Evolutionary conservation across 257 asterid genomes (phyloP), one percentile per base, ranked within the genome.

Genomic region (Datura wrightii): DNA sequence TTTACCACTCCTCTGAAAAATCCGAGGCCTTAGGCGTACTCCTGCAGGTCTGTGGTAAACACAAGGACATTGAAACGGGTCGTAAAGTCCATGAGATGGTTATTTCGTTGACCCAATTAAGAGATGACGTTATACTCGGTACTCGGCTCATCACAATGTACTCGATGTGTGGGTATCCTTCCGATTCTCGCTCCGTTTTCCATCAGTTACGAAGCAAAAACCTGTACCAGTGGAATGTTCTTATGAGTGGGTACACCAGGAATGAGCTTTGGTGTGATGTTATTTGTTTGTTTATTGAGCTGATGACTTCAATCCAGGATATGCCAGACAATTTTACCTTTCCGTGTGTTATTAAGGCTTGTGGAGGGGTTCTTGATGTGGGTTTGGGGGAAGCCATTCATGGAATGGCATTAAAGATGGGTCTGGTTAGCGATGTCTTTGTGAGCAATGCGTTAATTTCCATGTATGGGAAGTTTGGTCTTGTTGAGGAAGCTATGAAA

Each of bases 261-360:
- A 84, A 84, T 76, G 86, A 54, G 41, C 82, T 54, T 34, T 87
- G 79, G 84, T 82, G 19, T 53, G 89, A 82, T 15, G 87, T 66
- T 10, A 31, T 84, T 18, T 62, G 41, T 50, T 46, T 87, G 63
- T 84, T 87, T 55, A 9, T 13, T 74, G 86, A 84, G 24, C 31
- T 88, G 69, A 79, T 88, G 34, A 46, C 69, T 3, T 69, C 15
- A 15, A 16, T 86, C 10, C 46, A 52, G 8, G 53, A 81, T 67
- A 79, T 16, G 18, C 89, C 90, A 3, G 89, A 88, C 71, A 84
- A 82, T 84, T 88, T 83, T 13, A 88, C 90, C 2, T 84, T 88
- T 85, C 90, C 90, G 16, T 88, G 89, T 71, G 90, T 79, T 83
- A 78, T 88, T 50, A 88, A 88, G 84, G 87, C 89, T 4, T 84